Conservation (phyloP, 2,329 filamentous ascomycete genomes). For the Pyrenochaeta sp. region DNA sequence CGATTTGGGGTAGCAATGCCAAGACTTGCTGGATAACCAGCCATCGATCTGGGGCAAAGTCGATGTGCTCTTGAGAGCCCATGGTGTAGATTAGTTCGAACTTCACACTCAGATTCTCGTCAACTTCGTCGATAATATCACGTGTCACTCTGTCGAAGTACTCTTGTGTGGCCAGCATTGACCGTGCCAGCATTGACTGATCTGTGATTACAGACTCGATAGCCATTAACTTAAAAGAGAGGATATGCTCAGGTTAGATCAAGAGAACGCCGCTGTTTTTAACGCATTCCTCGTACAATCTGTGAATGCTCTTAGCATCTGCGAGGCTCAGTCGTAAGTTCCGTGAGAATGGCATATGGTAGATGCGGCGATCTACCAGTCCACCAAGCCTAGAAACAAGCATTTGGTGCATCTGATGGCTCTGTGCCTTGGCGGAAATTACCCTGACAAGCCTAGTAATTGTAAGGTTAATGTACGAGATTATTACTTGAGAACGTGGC, state of each 20-base stretch:
- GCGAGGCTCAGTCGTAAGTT: conserved; percentile 45
- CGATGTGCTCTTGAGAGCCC: conserved; percentile 34
- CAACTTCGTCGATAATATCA: conserved; percentile 68
- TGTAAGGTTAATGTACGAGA: conserved; percentile 54
- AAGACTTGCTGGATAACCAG: conserved; percentile 37
- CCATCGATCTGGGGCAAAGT: conserved; percentile 44
- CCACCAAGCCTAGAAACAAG: conserved; percentile 63
- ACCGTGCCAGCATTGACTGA: conserved; percentile 46
- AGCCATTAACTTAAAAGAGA: conserved; percentile 68
- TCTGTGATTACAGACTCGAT: conserved; percentile 60
- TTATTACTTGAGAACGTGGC: conserved; percentile 56
- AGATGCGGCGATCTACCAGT: conserved; percentile 61
- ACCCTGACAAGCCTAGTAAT: conserved; percentile 49
- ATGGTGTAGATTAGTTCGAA: conserved; percentile 48
- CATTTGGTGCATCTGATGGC: conserved; percentile 66
- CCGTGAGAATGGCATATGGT: conserved; percentile 66
- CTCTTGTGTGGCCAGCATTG: conserved; percentile 58
- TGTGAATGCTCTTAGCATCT: too few relatives aligned
- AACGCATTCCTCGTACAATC: conserved; percentile 47
- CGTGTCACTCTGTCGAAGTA: conserved; percentile 59
- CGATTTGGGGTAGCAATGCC: too few relatives aligned
- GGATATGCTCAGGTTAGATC: conserved; percentile 65
- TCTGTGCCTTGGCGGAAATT: conserved; percentile 51
- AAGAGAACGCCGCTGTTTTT: conserved; percentile 61
- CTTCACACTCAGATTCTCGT: conserved; percentile 43